Percentiles rank a stretch among this genome's conserved stretches.
Evolutionary conservation across 2,329 filamentous ascomycete genomes (phyloP).

Genomic region (Lasiodiplodia theobromae): DNA sequence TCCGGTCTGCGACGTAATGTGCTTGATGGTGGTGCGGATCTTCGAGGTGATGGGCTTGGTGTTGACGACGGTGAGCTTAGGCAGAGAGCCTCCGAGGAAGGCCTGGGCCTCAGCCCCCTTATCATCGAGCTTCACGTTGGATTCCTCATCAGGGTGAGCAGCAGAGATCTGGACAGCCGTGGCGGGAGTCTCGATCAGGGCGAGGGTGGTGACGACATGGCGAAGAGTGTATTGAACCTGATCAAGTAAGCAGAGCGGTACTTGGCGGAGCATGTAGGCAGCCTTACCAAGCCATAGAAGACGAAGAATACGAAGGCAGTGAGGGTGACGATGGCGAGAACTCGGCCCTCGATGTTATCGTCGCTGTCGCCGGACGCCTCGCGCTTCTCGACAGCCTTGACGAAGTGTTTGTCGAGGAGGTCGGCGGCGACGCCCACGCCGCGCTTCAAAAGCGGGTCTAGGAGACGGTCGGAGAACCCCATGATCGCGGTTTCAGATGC

Average conservation of each 20-base stretch:
- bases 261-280: neutral
- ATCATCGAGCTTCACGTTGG: constrained; percentile 49
- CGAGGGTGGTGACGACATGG: constrained; percentile 66
- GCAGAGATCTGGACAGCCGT: constrained; percentile 58
- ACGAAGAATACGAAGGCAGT: constrained; percentile 52
- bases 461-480: constrained; percentile 33
- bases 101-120: constrained; percentile 43
- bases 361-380: constrained; percentile 34
- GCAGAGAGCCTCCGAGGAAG: constrained; percentile 41
- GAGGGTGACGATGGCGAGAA: constrained; percentile 39
- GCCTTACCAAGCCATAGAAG: constrained; percentile 50
- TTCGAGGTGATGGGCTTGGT: constrained; percentile 67
- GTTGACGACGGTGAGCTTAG: constrained; percentile 53
- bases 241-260: constrained; percentile 9
- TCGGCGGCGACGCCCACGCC: constrained; percentile 33
- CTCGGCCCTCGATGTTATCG: constrained; percentile 43
- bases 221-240: constrained; percentile 64
- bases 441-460: constrained; percentile 41
- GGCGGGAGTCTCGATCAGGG: constrained; percentile 68
- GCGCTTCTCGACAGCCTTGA: constrained; percentile 14
- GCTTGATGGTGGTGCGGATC: constrained; percentile 64
- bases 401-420: constrained; percentile 7
- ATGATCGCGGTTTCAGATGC: constrained; percentile 31
- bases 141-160: constrained; percentile 54
- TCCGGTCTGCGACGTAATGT: constrained; percentile 70